phyloP scores from a whole-genome alignment of 2,329 filamentous ascomycete genomes.

The Mycosphaerella sp. region DNA sequence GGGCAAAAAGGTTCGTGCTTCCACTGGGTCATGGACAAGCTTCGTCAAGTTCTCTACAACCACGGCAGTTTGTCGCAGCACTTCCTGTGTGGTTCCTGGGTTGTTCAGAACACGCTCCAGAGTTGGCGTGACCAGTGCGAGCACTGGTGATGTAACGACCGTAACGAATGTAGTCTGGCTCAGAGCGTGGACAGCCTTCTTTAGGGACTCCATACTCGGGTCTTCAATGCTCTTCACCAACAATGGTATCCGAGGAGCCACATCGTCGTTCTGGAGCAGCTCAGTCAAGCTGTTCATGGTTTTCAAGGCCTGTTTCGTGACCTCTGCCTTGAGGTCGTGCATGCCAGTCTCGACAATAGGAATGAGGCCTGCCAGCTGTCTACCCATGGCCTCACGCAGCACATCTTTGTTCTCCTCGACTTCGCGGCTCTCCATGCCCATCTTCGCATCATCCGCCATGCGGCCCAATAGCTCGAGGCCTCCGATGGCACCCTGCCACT shows the following conservation, averaged over 20 bases:
- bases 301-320: constrained; percentile 77
- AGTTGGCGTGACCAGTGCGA: constrained; percentile 88
- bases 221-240: constrained; percentile 94
- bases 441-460: constrained; percentile 92
- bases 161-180: constrained; percentile 99
- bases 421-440: constrained; percentile 75
- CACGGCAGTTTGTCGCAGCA: constrained; percentile 89
- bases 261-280: constrained; percentile 93
- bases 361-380: constrained; percentile 77
- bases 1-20: constrained; percentile 89
- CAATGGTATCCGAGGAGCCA: constrained; percentile 83
- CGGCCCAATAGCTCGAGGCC: constrained; percentile 78
- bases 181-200: constrained; percentile 94
- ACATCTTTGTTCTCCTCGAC: constrained; percentile 83
- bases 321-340: constrained; percentile 91
- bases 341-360: constrained; percentile 87
- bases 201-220: constrained; percentile 76
- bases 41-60: constrained; percentile 98
- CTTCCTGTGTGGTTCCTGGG: constrained; percentile 84
- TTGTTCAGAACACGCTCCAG: constrained; percentile 91
- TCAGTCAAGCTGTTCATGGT: constrained; percentile 88
- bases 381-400: constrained; percentile 83
- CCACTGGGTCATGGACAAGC: constrained; percentile 90
- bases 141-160: constrained; percentile 87
- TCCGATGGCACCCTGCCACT: constrained; percentile 94